Evolutionary conservation across 2,329 filamentous ascomycete genomes (phyloP).

Genomic region (Trichoderma harzianum): DNA sequence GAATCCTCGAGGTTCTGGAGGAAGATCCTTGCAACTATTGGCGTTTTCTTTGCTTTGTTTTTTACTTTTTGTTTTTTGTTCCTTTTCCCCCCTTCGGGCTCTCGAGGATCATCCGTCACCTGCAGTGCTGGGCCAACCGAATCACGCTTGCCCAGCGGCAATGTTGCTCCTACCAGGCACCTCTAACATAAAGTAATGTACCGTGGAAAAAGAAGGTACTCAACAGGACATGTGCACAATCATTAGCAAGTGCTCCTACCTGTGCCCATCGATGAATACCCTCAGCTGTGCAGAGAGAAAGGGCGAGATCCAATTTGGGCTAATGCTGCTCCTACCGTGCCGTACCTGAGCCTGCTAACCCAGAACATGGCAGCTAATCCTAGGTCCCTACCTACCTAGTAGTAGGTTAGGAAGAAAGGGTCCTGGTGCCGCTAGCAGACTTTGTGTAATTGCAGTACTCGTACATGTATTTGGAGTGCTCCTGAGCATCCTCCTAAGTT

Average conservation of each 20-base stretch:
- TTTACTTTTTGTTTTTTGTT: background rate
- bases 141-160: background rate
- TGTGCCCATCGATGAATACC: background rate
- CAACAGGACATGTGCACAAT: background rate
- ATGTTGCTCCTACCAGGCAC: background rate
- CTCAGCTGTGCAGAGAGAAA: background rate
- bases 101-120: background rate
- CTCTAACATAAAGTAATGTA: background rate
- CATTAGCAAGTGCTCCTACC: background rate
- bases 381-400: background rate
- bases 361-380: background rate
- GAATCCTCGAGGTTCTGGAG: background rate
- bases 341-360: background rate
- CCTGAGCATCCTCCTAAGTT: background rate
- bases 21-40: background rate
- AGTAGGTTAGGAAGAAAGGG: background rate
- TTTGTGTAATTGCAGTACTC: background rate
- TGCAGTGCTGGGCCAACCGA: constrained; percentile 5
- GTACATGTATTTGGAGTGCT: background rate
- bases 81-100: background rate
- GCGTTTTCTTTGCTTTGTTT: background rate
- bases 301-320: background rate
- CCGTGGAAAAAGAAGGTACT: background rate
- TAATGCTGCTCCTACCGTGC: background rate
- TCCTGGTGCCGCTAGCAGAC: background rate